These are phyloP conservation scores for Leishmania arabica DNA, from an alignment of 208 protist genomes.

Conservation along the genomic window DNA sequence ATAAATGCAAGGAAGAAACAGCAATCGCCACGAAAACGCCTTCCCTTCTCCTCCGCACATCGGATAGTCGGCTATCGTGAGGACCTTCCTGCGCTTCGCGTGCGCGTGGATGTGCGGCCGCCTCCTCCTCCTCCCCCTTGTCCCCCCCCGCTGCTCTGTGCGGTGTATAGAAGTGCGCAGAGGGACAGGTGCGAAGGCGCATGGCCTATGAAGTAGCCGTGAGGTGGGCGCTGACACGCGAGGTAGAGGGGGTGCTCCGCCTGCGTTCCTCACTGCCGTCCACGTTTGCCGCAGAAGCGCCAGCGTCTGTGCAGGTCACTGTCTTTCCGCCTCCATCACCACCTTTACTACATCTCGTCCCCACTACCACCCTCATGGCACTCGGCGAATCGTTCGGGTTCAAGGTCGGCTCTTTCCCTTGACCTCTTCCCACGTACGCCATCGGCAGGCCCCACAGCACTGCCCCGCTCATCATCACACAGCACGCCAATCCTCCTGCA, in stretches of 20 bases:
- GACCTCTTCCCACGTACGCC: neutral
- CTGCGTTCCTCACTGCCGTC: neutral
- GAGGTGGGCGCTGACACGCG: neutral
- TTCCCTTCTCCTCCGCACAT: neutral
- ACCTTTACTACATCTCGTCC: neutral
- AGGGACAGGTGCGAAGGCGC: neutral
- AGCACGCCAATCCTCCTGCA: neutral
- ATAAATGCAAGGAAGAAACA: neutral
- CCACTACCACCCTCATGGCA: neutral
- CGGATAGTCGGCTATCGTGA: neutral
- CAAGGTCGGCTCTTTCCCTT: neutral
- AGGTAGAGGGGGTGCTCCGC: neutral
- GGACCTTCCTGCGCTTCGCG: neutral
- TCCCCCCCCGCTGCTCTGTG: neutral
- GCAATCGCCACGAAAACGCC: neutral
- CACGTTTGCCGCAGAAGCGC: neutral
- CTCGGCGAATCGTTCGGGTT: neutral
- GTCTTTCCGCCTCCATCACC: conserved; percentile 1
- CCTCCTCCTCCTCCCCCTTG: neutral
- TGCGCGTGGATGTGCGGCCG: neutral
- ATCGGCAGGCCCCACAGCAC: neutral
- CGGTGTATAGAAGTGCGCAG: neutral
- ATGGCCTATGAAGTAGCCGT: neutral
- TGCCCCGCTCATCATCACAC: neutral
- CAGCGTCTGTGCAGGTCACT: neutral